phyloP scores from a whole-genome alignment of 257 asterid species.

The Ilex asprella region DNA sequence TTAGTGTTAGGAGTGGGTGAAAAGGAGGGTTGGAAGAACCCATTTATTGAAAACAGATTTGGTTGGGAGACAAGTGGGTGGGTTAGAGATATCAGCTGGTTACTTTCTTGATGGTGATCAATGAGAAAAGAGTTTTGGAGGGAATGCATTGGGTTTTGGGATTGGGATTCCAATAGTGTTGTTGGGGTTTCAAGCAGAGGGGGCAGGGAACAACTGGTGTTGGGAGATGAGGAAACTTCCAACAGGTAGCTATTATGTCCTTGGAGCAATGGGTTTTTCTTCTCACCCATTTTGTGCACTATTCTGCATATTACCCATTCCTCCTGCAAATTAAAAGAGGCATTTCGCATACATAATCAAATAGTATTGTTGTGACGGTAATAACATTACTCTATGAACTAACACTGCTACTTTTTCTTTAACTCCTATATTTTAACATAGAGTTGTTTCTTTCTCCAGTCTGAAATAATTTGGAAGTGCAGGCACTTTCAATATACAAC shows the following conservation, averaged over 20 bases:
- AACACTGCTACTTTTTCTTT: too few species aligned
- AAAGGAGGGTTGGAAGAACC: background rate
- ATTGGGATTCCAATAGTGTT: constrained; percentile 3
- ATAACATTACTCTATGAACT: too few species aligned
- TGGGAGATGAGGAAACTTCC: constrained; percentile 14
- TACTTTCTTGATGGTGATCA: constrained; percentile 14
- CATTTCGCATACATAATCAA: background rate
- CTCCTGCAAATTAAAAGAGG: constrained; percentile 32
- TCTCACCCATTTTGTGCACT: constrained; percentile 50
- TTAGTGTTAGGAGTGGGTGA: constrained; percentile 1
- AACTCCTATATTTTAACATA: too few species aligned
- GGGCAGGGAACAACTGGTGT: constrained; percentile 22
- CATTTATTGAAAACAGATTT: constrained; percentile 2
- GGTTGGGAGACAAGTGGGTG: constrained; percentile 19
- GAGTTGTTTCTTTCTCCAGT: background rate
- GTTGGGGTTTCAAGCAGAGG: constrained; percentile 39
- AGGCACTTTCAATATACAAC: too few species aligned
- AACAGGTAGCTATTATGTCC: constrained; percentile 23
- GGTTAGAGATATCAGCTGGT: constrained; percentile 33
- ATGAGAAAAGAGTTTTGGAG: constrained; percentile 23
- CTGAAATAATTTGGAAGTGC: too few species aligned
- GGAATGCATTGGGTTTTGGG: constrained; percentile 26
- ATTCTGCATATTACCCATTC: constrained; percentile 84
- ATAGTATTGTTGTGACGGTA: too few species aligned
- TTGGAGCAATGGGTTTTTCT: constrained; percentile 34